Evolutionary conservation across 768 basidiomycete species (phyloP).

Genomic region (Lentinula edodes): DNA sequence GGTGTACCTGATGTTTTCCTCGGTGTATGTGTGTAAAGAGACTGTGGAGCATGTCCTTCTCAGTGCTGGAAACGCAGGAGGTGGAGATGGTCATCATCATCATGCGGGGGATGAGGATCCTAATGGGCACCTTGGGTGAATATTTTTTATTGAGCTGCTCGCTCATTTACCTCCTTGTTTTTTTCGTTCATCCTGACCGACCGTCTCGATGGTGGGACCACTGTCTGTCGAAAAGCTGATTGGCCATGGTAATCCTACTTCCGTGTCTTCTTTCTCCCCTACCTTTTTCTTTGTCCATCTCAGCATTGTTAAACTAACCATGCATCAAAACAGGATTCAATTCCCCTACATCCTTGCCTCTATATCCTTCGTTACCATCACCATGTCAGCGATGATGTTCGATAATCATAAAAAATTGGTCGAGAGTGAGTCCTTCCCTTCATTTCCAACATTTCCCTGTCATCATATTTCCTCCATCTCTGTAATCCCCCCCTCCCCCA

Average conservation of each 20-base stretch:
- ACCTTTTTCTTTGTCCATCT: too few relatives aligned
- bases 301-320: too few relatives aligned
- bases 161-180: too few relatives aligned
- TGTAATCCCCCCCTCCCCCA: too few relatives aligned
- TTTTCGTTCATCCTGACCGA: too few relatives aligned
- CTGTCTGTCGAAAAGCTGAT: too few relatives aligned
- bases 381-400: slow-evolving; percentile 51
- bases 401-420: slow-evolving; percentile 63
- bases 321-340: slow-evolving; percentile 51
- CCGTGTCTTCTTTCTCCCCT: too few relatives aligned
- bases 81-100: slow-evolving; percentile 47
- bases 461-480: not conserved
- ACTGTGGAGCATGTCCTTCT: slow-evolving; percentile 89
- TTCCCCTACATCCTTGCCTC: slow-evolving; percentile 58
- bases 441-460: not conserved
- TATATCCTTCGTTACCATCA: slow-evolving; percentile 50
- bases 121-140: slow-evolving; percentile 23
- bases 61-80: slow-evolving; percentile 47
- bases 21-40: slow-evolving; percentile 96
- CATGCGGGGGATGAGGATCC: slow-evolving; percentile 65
- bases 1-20: slow-evolving; percentile 91
- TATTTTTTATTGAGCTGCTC: slow-evolving; percentile 12
- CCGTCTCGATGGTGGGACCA: too few relatives aligned
- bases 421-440: slow-evolving; percentile 39
- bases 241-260: too few relatives aligned